A percentile compares a stretch with the other conserved stretches of the same genome.
phyloP scores from a whole-genome alignment of 805 yeast species.

The Candida piceae region DNA sequence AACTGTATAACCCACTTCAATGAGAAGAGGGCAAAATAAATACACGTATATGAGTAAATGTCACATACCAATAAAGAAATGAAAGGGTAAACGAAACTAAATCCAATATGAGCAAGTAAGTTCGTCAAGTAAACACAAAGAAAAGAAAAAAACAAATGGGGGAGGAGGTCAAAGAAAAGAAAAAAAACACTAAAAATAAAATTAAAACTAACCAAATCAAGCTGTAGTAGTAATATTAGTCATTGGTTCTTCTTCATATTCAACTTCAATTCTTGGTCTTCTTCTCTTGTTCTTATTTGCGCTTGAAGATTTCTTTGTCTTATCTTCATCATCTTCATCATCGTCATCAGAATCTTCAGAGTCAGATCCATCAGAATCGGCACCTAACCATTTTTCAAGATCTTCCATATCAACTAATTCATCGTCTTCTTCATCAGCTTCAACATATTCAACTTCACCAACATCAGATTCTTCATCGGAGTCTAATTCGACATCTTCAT shows the following conservation, averaged over 20 bases:
- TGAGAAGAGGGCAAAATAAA: too few species aligned
- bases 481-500: slow-evolving; percentile 36
- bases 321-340: slow-evolving; percentile 26
- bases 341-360: slow-evolving; percentile 33
- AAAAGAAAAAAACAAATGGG: not conserved
- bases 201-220: not conserved
- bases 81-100: too few species aligned
- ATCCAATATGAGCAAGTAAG: too few species aligned
- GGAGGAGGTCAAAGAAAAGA: not conserved
- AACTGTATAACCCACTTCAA: too few species aligned
- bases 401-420: slow-evolving; percentile 92
- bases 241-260: slow-evolving; percentile 52
- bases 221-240: slow-evolving; percentile 25
- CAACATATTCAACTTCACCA: slow-evolving; percentile 84
- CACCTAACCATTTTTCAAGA: slow-evolving; percentile 73
- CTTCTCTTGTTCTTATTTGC: slow-evolving; percentile 41
- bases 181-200: not conserved
- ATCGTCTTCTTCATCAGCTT: slow-evolving; percentile 84
- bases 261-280: slow-evolving; percentile 65
- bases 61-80: too few species aligned
- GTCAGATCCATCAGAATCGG: slow-evolving; percentile 33
- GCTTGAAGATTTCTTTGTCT: slow-evolving; percentile 21
- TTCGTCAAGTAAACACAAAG: too few species aligned
- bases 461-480: slow-evolving; percentile 48
- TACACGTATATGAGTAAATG: too few species aligned